Conservation (phyloP, 164 flowering plant species). For the Taxillus chinensis region DNA sequence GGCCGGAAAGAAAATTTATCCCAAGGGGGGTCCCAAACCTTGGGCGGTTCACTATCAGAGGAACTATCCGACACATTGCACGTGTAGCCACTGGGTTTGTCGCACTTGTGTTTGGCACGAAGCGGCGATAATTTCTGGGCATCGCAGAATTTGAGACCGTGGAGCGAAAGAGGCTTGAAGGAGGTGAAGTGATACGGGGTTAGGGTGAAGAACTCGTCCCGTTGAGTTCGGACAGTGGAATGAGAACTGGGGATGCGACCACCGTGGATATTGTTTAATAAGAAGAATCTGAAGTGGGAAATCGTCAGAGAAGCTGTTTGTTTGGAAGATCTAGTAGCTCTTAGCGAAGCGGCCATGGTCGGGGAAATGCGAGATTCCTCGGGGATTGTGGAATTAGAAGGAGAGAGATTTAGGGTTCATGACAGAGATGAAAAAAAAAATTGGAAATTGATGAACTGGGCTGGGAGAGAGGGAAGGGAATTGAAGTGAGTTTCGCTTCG, state of each 20-base stretch:
- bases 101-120: conserved; percentile 1
- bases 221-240: conserved; percentile 19
- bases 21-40: conserved; percentile 77
- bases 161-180: conserved; percentile 42
- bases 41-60: conserved; percentile 61
- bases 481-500: conserved; percentile 1
- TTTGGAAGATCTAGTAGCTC: conserved; percentile 36
- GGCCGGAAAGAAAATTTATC: conserved; percentile 36
- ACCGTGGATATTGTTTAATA: conserved; percentile 37
- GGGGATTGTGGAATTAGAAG: neutral
- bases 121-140: conserved; percentile 1
- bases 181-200: conserved; percentile 37
- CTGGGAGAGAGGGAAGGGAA: neutral
- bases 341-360: conserved; percentile 52
- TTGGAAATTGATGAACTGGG: neutral
- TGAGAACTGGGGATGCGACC: conserved; percentile 31
- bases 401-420: neutral
- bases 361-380: neutral
- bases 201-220: conserved; percentile 24
- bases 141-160: conserved; percentile 10
- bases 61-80: conserved; percentile 16
- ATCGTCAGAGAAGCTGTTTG: conserved; percentile 29
- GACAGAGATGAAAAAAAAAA: neutral
- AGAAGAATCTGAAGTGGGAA: conserved; percentile 39
- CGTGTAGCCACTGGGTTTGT: conserved; percentile 3